phyloP scores from a whole-genome alignment of 495 filamentous ascomycete genomes.

The Astrocystis sublimbata region DNA sequence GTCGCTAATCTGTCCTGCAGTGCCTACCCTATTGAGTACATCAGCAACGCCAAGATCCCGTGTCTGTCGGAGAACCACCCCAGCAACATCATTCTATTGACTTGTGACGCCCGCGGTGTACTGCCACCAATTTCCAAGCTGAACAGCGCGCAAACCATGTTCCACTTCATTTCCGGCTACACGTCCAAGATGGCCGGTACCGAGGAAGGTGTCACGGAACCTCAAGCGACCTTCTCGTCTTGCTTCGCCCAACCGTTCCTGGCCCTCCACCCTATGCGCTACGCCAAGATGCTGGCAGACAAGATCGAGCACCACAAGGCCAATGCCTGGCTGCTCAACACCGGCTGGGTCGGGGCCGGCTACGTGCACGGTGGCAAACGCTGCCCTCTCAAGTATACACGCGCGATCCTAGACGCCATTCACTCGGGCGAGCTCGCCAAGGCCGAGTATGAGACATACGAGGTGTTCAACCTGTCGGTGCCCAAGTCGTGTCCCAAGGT shows the following conservation, averaged over 20 bases:
- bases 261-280: slow-evolving; percentile 98
- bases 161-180: slow-evolving; percentile 99
- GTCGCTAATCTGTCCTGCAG: slow-evolving; percentile 29
- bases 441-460: slow-evolving; percentile 90
- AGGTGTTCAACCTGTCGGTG: slow-evolving; percentile 92
- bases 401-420: slow-evolving; percentile 96
- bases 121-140: slow-evolving; percentile 98
- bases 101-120: slow-evolving; percentile 96
- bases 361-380: slow-evolving; percentile 94
- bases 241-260: slow-evolving; percentile 99
- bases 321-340: slow-evolving; percentile 99
- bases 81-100: slow-evolving; percentile 95
- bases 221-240: slow-evolving; percentile 97
- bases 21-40: slow-evolving; percentile 99
- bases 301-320: slow-evolving; percentile 95
- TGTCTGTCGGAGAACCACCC: slow-evolving; percentile 87
- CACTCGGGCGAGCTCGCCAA: slow-evolving; percentile 94
- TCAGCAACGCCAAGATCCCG: slow-evolving; percentile 97
- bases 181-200: slow-evolving; percentile 99
- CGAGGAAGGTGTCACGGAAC: slow-evolving; percentile 93
- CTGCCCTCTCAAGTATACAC: slow-evolving; percentile 98
- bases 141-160: slow-evolving; percentile 95
- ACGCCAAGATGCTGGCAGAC: slow-evolving; percentile 95
- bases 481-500: slow-evolving; percentile 85
- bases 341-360: slow-evolving; percentile 97